Base-by-base conservation (phyloP, 2,329 filamentous ascomycete species). In the Penicillium sp. region DNA sequence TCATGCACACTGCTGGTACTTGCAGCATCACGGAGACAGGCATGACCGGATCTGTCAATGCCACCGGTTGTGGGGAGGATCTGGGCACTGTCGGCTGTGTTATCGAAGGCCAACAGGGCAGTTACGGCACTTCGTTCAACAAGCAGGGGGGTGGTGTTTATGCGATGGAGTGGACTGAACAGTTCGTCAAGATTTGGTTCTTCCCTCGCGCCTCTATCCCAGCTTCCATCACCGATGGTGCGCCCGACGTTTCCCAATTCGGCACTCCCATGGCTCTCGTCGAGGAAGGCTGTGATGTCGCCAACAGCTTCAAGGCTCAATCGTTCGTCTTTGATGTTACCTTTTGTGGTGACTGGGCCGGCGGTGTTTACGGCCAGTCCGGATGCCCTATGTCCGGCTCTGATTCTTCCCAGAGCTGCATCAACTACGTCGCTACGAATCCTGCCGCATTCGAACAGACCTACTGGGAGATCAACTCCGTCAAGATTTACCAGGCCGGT, bases 381-480 rank as follows among this genome's bases (percentile, higher is more conserved):
- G 71, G 75, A 37, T 85, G 88, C 66, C 72, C 75, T 0, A 82
- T 93, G 89, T 77, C 79, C 80, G 13, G 79, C 81, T 52, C 81
- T 84, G 13, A 68, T 77, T 54, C 89, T 83, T 11, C 95, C 90
- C 79, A 76, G 42, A 76, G 74, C 67, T 97, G 93, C 78, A 75
- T 87, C 40, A 85, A 87, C 35, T 96, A 87, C 73, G 93, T 96
- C 28, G 82, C 82, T 48, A 78, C 83, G 64, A 89, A 94, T 75
- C 90, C 92, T 0, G 72, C 77, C 8, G 88, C 82, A 26, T 96
- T 94, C 75, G 76, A 80, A 53, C 83, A 95, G 42, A 85, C 90
- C 1, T 96, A 89, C 80, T 96, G 92, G 90, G 80, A 87, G 61
- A 85, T 96, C 76, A 90, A 89, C 73, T 87, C 83, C 25, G 80